Conservation (phyloP, 1,139 yeast species). For the Scheffersomyces lignicola region DNA sequence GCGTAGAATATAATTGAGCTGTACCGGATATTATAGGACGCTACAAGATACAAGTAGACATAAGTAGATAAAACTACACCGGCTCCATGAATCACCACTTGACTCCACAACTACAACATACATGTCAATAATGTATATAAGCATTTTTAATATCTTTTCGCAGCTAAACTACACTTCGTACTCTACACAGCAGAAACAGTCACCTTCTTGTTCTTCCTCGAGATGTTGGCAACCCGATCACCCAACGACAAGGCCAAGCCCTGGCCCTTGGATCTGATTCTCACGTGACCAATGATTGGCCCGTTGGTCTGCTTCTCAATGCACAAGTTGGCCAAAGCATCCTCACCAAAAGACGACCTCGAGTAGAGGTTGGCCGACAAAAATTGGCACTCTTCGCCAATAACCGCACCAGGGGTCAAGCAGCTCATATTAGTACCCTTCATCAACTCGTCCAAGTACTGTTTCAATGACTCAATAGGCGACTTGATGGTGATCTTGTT, state of each 20-base stretch:
- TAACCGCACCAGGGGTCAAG: slow-evolving; percentile 85
- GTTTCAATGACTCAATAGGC: slow-evolving; percentile 65
- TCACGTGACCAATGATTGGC: slow-evolving; percentile 87
- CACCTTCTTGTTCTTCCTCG: slow-evolving; percentile 50
- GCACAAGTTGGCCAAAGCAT: slow-evolving; percentile 93
- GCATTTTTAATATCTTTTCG: too few species aligned
- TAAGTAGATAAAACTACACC: too few species aligned
- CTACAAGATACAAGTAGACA: too few species aligned
- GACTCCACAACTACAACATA: too few species aligned
- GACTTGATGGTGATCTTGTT: slow-evolving; percentile 92
- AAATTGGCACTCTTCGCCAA: slow-evolving; percentile 88
- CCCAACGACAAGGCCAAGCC: slow-evolving; percentile 95
- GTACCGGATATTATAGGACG: too few species aligned
- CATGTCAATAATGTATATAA: too few species aligned
- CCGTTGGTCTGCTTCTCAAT: slow-evolving; percentile 79
- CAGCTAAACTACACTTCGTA: too few species aligned
- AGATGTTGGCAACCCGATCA: slow-evolving; percentile 82
- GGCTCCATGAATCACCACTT: too few species aligned
- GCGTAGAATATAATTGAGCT: too few species aligned
- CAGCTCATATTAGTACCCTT: slow-evolving; percentile 92
- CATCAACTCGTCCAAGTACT: slow-evolving; percentile 75
- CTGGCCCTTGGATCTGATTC: slow-evolving; percentile 97
- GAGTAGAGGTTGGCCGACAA: slow-evolving; percentile 94
- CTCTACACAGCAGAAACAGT: slow-evolving; percentile 22
- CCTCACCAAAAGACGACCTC: slow-evolving; percentile 94